A percentile compares a stretch with the other conserved stretches of the same genome.
phyloP scores from a whole-genome alignment of 129 eudicot species.

The Lactuca saligna region DNA sequence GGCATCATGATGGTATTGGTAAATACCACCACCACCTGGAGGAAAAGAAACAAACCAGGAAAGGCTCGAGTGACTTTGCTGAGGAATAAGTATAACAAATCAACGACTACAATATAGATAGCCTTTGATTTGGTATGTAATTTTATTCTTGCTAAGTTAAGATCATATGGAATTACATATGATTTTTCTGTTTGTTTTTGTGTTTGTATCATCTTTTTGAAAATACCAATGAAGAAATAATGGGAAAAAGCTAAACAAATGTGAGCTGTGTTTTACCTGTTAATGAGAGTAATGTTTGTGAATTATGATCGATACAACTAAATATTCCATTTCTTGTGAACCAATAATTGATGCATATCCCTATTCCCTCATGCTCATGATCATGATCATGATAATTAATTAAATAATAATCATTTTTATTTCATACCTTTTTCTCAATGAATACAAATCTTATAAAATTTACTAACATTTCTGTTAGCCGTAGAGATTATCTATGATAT shows the following conservation, averaged over 20 bases:
- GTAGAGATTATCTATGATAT: too few species aligned
- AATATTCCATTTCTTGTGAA: not conserved
- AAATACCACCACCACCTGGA: slow-evolving; percentile 2
- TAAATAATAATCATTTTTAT: too few species aligned
- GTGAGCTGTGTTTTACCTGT: slow-evolving; percentile 37
- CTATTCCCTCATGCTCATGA: too few species aligned
- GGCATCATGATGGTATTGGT: slow-evolving; percentile 24
- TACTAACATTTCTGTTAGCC: not conserved
- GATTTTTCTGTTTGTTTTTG: slow-evolving; percentile 7
- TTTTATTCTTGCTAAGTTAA: slow-evolving; percentile 25
- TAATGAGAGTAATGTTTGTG: slow-evolving; percentile 16
- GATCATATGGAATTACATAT: slow-evolving; percentile 16
- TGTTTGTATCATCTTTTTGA: slow-evolving; percentile 18
- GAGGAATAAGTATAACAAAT: slow-evolving; percentile 24
- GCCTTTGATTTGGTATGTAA: slow-evolving; percentile 18
- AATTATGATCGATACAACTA: slow-evolving; percentile 16
- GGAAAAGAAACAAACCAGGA: slow-evolving; percentile 37
- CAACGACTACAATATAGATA: slow-evolving; percentile 2
- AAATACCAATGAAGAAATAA: slow-evolving; percentile 31
- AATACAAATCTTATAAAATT: not conserved
- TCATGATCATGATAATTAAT: too few species aligned
- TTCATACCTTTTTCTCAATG: not conserved
- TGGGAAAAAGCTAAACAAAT: slow-evolving; percentile 30
- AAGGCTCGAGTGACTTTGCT: slow-evolving; percentile 15
- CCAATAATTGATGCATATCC: too few species aligned